Evolutionary conservation across 345 rosid species (phyloP), one percentile per base, ranked within the genome.

Genomic region (Pistacia vera): DNA sequence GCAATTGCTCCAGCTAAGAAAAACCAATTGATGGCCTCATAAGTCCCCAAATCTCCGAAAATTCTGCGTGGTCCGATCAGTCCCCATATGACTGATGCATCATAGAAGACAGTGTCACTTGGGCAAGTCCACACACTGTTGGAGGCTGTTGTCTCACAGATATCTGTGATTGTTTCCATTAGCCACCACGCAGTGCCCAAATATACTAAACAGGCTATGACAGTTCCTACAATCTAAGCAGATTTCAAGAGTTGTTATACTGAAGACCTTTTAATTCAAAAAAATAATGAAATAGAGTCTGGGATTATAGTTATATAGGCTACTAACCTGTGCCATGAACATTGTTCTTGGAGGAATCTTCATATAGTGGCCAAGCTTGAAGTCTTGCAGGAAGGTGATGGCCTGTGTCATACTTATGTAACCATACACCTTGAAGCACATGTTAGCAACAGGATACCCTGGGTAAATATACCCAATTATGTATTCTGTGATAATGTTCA

Each of bases 291-390:
- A 70, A 46, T 46, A 8, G 38, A 52, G 61, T 17, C 0, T 36
- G 8, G 20, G 33, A n/a, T 41, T 41, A 41, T 41, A 41, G 46
- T 41, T 41, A 46, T 33, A 11, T 44, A 4, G 5, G 20, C 66
- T 52, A 25, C 68, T 52, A 25, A 92, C 99, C 86, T 96, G 99
- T 51, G 98, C 98, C 98, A 92, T 92, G 90, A 93, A 96, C 98
- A 95, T 92, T n/a, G 90, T 86, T 71, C 92, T 87, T 13, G 99
- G 99, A 63, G 99, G 99, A 72, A 95, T 92, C 81, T 95, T 95
- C 99, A 95, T 95, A 80, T 95, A 93, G 72, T 95, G 99, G 65
- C 99, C 99, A 66, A 95, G 98, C 81, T 95, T 95, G 82, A 95
- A 95, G 82, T 95, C 98, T 85, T 93, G 98, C 63, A 96, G 78